Evolutionary conservation across 176 grass and related monocot genomes (phyloP), one percentile per base, ranked within the genome.

Genomic region (Secale cereale): DNA sequence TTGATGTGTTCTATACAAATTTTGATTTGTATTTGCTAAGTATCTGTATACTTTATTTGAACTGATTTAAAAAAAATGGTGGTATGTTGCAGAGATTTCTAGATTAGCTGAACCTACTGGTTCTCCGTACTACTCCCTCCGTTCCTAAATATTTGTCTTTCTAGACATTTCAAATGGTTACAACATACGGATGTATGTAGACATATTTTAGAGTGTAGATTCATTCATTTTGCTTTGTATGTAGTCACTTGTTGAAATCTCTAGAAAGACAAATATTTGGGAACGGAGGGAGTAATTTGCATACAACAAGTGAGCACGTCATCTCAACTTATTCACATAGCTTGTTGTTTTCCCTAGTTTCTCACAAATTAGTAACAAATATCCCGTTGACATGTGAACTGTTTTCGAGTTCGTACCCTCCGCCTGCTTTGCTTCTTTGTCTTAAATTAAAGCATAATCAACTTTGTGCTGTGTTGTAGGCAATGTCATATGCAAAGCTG

Each of bases 401-500:
- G 22, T 80, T 41, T 85, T 78, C 25, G 20, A 20, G 22, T 56
- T 76, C 30, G 10, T 65, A 28, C 20, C 56, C 22, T 87, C 78
- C n/a, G 37, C 23, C 43, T 25, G 45, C 8, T 81, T 10, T 65
- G 64, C 9, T 3, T 66, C 36, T 79, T n/a, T 74, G 8, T 40
- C 45, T 13, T 4, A 76, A 67, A 76, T 57, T 40, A 57, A 10
- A 82, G 17, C 59, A 69, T 83, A 72, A 72, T 41, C 67, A 65
- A 70, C 35, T 12, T 43, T 82, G 37, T 61, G 54, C 61, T 82
- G 7, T 45, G 52, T 57, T 90, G 29, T 78, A 98, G 96, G 85
- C 89, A 27, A 98, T 98, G 96, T 98, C 96, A 66, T 95, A 95
- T 33, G 93, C 96, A 65, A 98, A 98, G 81, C 83, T 98, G 78